phyloP scores from a whole-genome alignment of 768 basidiomycete species.

The Phylloporus rhodoxanthus region DNA sequence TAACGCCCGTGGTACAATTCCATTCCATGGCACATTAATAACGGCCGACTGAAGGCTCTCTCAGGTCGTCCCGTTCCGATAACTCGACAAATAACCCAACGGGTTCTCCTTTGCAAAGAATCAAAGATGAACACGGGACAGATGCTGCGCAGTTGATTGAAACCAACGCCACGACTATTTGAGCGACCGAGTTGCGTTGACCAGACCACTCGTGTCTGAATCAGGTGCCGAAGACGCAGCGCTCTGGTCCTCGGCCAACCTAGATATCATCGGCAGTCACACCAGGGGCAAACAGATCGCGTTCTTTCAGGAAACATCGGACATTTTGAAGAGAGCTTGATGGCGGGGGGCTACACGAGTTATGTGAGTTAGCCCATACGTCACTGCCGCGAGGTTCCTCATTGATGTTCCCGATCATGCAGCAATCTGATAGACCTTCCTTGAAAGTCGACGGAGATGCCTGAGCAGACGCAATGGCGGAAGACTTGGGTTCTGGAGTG shows the following conservation, averaged over 20 bases:
- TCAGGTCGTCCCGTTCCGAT: background rate
- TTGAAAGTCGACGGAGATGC: slow-evolving; percentile 18
- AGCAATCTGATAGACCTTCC: slow-evolving; percentile 19
- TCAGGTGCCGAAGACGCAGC: slow-evolving; percentile 9
- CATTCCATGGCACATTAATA: slow-evolving; percentile 10
- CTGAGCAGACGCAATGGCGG: slow-evolving; percentile 9
- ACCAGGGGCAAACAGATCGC: slow-evolving; percentile 66
- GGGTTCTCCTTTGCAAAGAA: background rate
- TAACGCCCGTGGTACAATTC: slow-evolving; percentile 10
- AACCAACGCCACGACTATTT: slow-evolving; percentile 42
- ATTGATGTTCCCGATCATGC: slow-evolving; percentile 8
- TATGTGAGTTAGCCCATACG: slow-evolving; percentile 45
- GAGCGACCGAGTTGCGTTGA: slow-evolving; percentile 55
- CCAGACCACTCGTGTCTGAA: slow-evolving; percentile 50
- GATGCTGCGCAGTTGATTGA: slow-evolving; percentile 54
- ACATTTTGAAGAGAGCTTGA: slow-evolving; percentile 77
- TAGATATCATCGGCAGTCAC: slow-evolving; percentile 67
- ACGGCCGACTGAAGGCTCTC: background rate
- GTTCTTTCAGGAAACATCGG: slow-evolving; percentile 76
- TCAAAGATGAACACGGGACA: slow-evolving; percentile 36
- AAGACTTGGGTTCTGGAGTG: slow-evolving; percentile 2
- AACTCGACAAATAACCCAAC: background rate
- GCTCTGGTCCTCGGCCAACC: slow-evolving; percentile 24
- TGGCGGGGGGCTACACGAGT: slow-evolving; percentile 75
- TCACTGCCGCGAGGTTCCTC: slow-evolving; percentile 1